These are phyloP conservation scores for Umbelopsis vinacea DNA, from an alignment of 192 early-diverging fungal genomes.

Conservation along the genomic window DNA sequence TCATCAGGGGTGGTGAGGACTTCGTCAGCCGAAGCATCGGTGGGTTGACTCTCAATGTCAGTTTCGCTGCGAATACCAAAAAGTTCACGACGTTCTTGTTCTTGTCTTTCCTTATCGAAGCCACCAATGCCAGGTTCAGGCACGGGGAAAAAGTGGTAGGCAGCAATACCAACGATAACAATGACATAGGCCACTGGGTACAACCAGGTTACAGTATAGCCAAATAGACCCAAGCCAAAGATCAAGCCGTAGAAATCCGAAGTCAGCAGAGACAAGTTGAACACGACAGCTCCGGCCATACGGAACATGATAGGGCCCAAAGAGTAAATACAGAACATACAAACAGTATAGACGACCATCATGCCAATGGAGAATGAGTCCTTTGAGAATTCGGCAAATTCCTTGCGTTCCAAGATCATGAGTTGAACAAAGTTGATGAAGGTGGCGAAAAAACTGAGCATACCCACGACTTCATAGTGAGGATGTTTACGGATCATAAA, in stretches of 20 bases:
- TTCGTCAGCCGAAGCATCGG: not conserved
- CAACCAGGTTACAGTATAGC: conserved; percentile 55
- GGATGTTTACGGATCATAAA: conserved; percentile 73
- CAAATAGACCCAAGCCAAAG: conserved; percentile 75
- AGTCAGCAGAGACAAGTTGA: conserved; percentile 78
- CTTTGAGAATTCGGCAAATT: conserved; percentile 41
- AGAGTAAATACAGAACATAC: conserved; percentile 75
- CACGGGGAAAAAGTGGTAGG: conserved; percentile 69
- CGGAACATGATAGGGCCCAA: conserved; percentile 75
- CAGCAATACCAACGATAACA: conserved; percentile 66
- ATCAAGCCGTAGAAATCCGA: conserved; percentile 81
- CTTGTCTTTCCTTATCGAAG: conserved; percentile 28
- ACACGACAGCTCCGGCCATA: conserved; percentile 71
- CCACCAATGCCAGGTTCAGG: conserved; percentile 54
- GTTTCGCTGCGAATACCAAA: conserved; percentile 20
- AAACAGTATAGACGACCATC: conserved; percentile 66
- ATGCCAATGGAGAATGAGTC: conserved; percentile 51
- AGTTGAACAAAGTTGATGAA: conserved; percentile 77
- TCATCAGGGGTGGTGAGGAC: not conserved
- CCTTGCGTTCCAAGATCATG: conserved; percentile 65
- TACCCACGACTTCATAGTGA: conserved; percentile 76
- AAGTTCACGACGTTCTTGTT: conserved; percentile 30
- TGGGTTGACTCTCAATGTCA: conserved; percentile 17
- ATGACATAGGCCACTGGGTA: conserved; percentile 72
- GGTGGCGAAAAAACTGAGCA: conserved; percentile 73